phyloP scores from a whole-genome alignment of 2,329 filamentous ascomycete genomes.

The Incumbomyces delicatus region DNA sequence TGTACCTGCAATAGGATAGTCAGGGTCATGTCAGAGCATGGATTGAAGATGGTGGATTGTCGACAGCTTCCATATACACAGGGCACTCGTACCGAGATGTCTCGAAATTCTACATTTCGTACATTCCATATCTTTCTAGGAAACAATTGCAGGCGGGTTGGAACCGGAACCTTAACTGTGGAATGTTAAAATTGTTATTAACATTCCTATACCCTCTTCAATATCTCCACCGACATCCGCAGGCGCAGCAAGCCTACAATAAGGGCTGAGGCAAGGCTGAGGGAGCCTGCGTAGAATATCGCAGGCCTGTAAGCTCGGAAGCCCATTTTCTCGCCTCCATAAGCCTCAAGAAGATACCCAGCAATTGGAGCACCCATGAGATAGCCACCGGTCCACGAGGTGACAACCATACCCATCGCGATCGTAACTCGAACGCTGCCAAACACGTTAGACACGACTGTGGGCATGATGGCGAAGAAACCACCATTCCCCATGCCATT shows the following conservation, averaged over 20 bases:
- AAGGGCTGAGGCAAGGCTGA: constrained; percentile 38
- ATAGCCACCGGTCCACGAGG: constrained; percentile 52
- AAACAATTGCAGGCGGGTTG: too few species aligned
- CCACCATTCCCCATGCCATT: constrained; percentile 53
- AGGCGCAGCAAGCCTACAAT: constrained; percentile 37
- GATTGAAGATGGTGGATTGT: too few species aligned
- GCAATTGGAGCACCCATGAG: constrained; percentile 52
- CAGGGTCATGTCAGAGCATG: too few species aligned
- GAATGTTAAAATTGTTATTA: too few species aligned
- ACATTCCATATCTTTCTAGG: too few species aligned
- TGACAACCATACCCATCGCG: constrained; percentile 53
- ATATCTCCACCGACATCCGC: constrained; percentile 22
- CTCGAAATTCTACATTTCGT: too few species aligned
- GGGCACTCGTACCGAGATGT: too few species aligned
- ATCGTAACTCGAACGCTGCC: constrained; percentile 46
- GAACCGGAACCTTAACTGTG: too few species aligned
- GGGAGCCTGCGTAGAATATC: constrained; percentile 51
- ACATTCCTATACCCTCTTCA: background rate
- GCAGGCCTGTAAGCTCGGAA: constrained; percentile 48
- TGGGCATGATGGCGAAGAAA: constrained; percentile 56
- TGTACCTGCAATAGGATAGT: too few species aligned
- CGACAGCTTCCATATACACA: too few species aligned
- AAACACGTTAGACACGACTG: constrained; percentile 52
- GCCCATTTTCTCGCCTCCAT: constrained; percentile 42
- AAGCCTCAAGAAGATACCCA: constrained; percentile 47